phyloP scores from a whole-genome alignment of 2,329 filamentous ascomycete species.

The Cordyceps militaris region DNA sequence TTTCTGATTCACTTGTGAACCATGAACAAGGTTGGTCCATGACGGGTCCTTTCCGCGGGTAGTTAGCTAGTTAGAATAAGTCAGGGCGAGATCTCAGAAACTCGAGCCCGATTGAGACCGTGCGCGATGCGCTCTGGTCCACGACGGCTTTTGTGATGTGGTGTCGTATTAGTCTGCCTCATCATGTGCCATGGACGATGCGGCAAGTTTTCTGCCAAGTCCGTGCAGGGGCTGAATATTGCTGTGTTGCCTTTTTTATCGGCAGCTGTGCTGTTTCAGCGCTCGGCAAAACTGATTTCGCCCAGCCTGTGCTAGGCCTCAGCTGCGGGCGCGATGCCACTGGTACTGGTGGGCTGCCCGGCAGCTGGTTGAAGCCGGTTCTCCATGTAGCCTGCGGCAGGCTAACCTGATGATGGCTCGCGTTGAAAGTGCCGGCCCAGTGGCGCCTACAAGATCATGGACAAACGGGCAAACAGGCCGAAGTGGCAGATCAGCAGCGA shows the following conservation, averaged over 20 bases:
- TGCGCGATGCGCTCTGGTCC: neutral
- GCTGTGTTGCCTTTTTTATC: constrained; percentile 11
- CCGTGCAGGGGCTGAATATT: neutral
- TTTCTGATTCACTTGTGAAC: neutral
- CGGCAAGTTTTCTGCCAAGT: constrained; percentile 10
- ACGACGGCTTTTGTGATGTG: too few relatives aligned
- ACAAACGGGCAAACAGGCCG: constrained; percentile 11
- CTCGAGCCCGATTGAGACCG: neutral
- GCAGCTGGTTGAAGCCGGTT: neutral
- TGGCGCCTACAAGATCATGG: too few relatives aligned
- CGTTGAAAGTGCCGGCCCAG: constrained; percentile 9
- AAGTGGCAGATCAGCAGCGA: constrained; percentile 16
- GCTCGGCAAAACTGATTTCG: neutral
- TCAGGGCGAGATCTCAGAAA: neutral
- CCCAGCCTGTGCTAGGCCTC: neutral
- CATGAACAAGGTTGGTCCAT: neutral
- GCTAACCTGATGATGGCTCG: constrained; percentile 9
- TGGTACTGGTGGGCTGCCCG: neutral
- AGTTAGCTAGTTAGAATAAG: neutral
- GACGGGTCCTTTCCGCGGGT: neutral
- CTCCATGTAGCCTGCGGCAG: constrained; percentile 15
- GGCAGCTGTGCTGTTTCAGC: neutral
- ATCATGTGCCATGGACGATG: too few relatives aligned
- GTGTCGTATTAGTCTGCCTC: too few relatives aligned
- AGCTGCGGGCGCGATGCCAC: neutral